Conservation (phyloP, 2,329 filamentous ascomycete genomes). For the Pestalotiopsis sp. region DNA sequence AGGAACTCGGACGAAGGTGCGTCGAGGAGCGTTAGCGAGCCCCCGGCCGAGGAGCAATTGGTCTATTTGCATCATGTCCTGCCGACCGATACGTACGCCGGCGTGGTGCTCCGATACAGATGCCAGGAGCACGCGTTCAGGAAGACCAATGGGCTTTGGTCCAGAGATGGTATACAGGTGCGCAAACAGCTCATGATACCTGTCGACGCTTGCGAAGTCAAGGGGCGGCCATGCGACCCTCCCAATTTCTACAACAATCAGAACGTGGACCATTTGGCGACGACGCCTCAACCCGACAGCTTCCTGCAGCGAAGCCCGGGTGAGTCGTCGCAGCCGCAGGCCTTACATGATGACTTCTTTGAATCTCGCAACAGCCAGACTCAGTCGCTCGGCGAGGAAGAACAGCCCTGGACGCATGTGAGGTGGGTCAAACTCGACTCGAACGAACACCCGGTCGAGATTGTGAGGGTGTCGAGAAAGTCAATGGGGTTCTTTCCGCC, state of each 20-base stretch:
- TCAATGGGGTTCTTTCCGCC: conserved; percentile 90
- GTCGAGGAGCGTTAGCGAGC: conserved; percentile 41
- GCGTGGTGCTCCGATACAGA: conserved; percentile 85
- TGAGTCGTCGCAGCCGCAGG: conserved; percentile 23
- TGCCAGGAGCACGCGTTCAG: conserved; percentile 81
- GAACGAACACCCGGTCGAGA: conserved; percentile 70
- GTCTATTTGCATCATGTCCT: conserved; percentile 89
- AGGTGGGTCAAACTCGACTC: conserved; percentile 84
- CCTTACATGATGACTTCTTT: conserved; percentile 42
- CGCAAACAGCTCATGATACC: conserved; percentile 81
- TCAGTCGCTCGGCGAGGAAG: conserved; percentile 45
- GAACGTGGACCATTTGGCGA: conserved; percentile 51
- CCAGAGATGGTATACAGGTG: conserved; percentile 84
- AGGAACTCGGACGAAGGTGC: conserved; percentile 67
- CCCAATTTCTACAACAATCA: conserved; percentile 41
- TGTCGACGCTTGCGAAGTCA: conserved; percentile 84
- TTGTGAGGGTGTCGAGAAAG: conserved; percentile 78
- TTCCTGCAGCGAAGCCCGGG: conserved; percentile 21
- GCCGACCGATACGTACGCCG: conserved; percentile 82
- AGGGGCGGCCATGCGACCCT: conserved; percentile 67
- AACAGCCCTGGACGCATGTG: conserved; percentile 79
- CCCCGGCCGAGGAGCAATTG: conserved; percentile 71
- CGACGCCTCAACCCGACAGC: conserved; percentile 41
- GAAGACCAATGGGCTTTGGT: conserved; percentile 92
- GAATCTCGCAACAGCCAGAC: conserved; percentile 34